Evolutionary conservation across 345 rosid species (phyloP).

Genomic region (Lepidium aucheri): DNA sequence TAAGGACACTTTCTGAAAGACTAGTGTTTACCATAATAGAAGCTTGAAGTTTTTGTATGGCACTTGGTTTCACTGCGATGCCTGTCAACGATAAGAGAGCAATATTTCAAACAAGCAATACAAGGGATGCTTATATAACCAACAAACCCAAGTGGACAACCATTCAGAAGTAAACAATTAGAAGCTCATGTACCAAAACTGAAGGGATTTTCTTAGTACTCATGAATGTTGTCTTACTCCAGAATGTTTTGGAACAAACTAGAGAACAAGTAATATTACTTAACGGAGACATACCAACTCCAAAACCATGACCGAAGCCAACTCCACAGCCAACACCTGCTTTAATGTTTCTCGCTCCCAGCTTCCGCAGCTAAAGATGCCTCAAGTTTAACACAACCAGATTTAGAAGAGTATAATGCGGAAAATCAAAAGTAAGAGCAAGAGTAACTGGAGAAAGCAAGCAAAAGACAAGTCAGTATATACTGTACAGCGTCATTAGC

Average conservation of each 20-base stretch:
- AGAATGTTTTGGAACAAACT: neutral
- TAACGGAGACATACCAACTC: slow-evolving; percentile 21
- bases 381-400: neutral
- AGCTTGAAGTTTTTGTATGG: slow-evolving; percentile 59
- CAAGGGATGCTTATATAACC: neutral
- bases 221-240: no score
- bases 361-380: slow-evolving; percentile 23
- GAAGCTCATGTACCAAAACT: neutral
- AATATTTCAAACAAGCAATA: neutral
- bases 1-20: neutral
- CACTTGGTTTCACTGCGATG: slow-evolving; percentile 80
- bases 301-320: slow-evolving; percentile 35
- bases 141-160: slow-evolving; percentile 1
- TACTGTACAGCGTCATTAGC: slow-evolving; percentile 57
- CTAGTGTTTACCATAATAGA: slow-evolving; percentile 39
- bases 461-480: neutral
- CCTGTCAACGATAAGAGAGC: slow-evolving; percentile 37
- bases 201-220: no score
- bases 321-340: slow-evolving; percentile 31
- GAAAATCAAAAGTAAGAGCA: neutral
- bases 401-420: neutral
- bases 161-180: neutral
- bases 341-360: slow-evolving; percentile 26
- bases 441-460: no score
- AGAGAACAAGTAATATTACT: neutral